These are phyloP conservation scores for Achlya hypogyna DNA, from an alignment of 352 stramenopile species.

Conservation along the genomic window DNA sequence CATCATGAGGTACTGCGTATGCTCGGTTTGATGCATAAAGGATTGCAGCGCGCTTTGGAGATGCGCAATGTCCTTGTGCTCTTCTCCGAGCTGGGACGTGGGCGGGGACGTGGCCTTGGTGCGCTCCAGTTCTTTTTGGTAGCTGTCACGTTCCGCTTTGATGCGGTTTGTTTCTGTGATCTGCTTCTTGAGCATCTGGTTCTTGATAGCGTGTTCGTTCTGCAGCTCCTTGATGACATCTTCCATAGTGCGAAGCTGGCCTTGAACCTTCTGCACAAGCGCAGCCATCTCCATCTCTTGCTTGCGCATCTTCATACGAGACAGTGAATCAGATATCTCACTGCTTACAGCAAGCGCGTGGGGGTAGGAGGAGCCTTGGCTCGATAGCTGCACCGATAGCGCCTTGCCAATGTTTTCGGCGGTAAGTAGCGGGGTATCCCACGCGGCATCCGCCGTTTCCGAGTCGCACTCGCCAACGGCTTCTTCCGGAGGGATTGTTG, in stretches of 20 bases:
- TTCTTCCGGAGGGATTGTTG: neutral
- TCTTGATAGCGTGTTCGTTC: slow-evolving; percentile 8
- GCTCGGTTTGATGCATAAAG: slow-evolving; percentile 10
- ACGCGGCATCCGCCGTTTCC: neutral
- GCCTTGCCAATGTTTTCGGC: neutral
- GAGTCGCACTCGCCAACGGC: neutral
- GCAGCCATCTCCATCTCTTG: slow-evolving; percentile 14
- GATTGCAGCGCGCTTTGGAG: neutral
- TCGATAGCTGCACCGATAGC: neutral
- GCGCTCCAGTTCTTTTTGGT: neutral
- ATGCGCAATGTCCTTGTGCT: neutral
- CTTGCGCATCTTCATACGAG: slow-evolving; percentile 16
- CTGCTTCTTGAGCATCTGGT: slow-evolving; percentile 2
- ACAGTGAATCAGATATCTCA: neutral
- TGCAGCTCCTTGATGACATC: slow-evolving; percentile 7
- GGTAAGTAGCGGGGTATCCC: neutral
- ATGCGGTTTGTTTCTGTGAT: neutral
- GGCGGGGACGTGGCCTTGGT: too few relatives aligned
- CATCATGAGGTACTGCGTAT: slow-evolving; percentile 10
- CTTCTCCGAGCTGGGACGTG: neutral
- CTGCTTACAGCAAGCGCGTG: neutral
- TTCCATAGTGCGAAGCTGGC: slow-evolving; percentile 8
- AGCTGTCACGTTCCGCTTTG: neutral
- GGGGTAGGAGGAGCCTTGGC: neutral
- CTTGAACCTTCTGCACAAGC: slow-evolving; percentile 13